Evolutionary conservation across 2,329 filamentous ascomycete genomes (phyloP).

Genomic region (Exophiala phaeomuriformis): DNA sequence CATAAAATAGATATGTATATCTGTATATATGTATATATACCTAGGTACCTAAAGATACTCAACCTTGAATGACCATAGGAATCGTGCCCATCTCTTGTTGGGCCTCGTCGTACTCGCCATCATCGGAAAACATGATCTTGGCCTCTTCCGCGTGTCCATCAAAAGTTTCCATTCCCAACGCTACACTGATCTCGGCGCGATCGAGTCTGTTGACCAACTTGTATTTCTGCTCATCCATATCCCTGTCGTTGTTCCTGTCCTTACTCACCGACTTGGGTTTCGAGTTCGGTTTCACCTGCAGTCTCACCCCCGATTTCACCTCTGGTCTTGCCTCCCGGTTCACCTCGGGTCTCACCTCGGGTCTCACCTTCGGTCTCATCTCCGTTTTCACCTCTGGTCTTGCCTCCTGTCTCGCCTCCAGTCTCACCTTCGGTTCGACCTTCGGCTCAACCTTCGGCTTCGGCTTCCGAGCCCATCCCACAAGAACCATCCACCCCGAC

Average conservation of each 20-base stretch:
- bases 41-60: neutral
- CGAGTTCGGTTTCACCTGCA: too few species aligned
- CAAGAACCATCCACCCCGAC: conserved; percentile 54
- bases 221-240: too few species aligned
- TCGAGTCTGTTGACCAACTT: neutral
- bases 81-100: neutral
- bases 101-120: conserved; percentile 3
- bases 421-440: neutral
- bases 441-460: conserved; percentile 10
- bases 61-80: neutral
- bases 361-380: neutral
- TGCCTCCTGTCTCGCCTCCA: neutral
- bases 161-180: conserved; percentile 16
- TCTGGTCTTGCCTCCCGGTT: too few species aligned
- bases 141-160: conserved; percentile 7
- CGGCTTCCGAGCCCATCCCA: conserved; percentile 53
- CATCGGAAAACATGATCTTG: conserved; percentile 18
- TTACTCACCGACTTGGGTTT: too few species aligned
- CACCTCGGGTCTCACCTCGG: too few species aligned
- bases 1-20: conserved; percentile 31
- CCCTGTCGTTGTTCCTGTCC: too few species aligned
- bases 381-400: neutral
- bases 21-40: conserved; percentile 29
- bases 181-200: conserved; percentile 19
- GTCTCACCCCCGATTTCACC: too few species aligned